Conservation (phyloP, 129 eudicot genomes). For the Dittrichia graveolens region DNA sequence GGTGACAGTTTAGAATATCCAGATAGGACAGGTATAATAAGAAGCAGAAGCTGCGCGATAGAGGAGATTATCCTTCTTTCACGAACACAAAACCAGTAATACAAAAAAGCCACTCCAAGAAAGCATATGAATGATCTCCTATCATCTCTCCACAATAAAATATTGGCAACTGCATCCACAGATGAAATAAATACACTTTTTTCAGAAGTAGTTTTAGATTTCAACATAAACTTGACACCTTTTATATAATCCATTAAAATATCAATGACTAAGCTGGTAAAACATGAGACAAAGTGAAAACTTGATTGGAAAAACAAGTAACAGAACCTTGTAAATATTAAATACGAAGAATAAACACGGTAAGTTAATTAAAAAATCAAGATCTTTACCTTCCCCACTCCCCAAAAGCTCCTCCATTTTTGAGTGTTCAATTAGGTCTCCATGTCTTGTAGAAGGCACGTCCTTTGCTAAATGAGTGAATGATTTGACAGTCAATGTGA, state of each 20-base stretch:
- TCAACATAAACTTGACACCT: slow-evolving; percentile 12
- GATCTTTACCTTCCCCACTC: slow-evolving; percentile 66
- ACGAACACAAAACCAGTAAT: slow-evolving; percentile 77
- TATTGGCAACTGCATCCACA: slow-evolving; percentile 77
- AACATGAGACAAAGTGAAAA: neutral
- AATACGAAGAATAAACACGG: neutral
- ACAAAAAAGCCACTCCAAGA: slow-evolving; percentile 48
- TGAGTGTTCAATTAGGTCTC: slow-evolving; percentile 47
- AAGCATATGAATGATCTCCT: slow-evolving; percentile 72
- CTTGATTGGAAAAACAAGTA: slow-evolving; percentile 5
- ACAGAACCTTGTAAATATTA: neutral
- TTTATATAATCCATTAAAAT: neutral
- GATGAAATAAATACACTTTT: neutral
- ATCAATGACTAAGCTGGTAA: neutral
- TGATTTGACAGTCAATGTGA: slow-evolving; percentile 56
- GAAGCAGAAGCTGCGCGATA: slow-evolving; percentile 61
- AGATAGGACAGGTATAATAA: slow-evolving; percentile 38
- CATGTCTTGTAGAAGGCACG: slow-evolving; percentile 35
- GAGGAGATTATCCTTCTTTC: slow-evolving; percentile 78
- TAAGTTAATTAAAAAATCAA: neutral
- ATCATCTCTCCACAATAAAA: slow-evolving; percentile 91
- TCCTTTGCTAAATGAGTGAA: slow-evolving; percentile 54
- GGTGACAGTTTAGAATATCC: slow-evolving; percentile 56
- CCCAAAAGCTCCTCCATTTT: slow-evolving; percentile 71
- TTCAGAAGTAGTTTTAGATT: neutral